Percentiles rank a stretch among this genome's conserved stretches.
phyloP scores from a whole-genome alignment of 768 basidiomycete species.

The Steccherinum ochraceum region DNA sequence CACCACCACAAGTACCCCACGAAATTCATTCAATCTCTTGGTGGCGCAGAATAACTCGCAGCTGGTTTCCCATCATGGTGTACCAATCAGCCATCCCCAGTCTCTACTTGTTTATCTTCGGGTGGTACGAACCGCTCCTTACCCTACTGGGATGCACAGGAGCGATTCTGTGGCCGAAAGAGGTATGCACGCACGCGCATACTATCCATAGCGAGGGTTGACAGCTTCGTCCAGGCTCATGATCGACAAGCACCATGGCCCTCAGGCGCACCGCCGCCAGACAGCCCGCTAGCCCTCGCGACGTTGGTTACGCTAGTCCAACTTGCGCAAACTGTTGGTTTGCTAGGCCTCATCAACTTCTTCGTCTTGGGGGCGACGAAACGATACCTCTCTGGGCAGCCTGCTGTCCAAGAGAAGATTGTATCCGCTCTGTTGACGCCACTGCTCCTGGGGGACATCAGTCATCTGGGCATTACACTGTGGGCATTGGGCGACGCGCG shows the following conservation, averaged over 20 bases:
- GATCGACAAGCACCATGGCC: conserved; percentile 77
- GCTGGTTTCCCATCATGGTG: no score
- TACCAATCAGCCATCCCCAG: conserved; percentile 60
- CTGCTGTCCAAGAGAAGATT: conserved; percentile 68
- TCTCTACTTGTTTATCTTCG: conserved; percentile 70
- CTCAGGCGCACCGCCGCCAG: conserved; percentile 32
- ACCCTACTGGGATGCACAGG: conserved; percentile 62
- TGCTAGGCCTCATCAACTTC: conserved; percentile 64
- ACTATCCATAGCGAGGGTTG: background rate
- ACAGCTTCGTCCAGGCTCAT: conserved; percentile 43
- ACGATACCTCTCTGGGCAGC: conserved; percentile 49
- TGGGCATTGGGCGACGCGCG: conserved; percentile 72
- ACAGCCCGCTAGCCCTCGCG: conserved; percentile 47
- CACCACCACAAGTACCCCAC: no score
- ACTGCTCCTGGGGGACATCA: conserved; percentile 60
- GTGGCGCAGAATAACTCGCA: no score
- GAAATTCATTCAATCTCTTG: no score
- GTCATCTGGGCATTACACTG: conserved; percentile 61
- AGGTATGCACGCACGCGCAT: conserved; percentile 32
- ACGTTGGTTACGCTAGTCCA: conserved; percentile 67
- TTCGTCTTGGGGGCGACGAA: conserved; percentile 60
- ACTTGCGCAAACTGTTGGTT: conserved; percentile 71
- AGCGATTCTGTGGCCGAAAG: conserved; percentile 55
- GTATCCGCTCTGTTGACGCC: conserved; percentile 57
- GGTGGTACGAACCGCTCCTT: conserved; percentile 66